phyloP scores from a whole-genome alignment of 1,284 basidiomycete species.

The Coniferiporia sulphurascens region DNA sequence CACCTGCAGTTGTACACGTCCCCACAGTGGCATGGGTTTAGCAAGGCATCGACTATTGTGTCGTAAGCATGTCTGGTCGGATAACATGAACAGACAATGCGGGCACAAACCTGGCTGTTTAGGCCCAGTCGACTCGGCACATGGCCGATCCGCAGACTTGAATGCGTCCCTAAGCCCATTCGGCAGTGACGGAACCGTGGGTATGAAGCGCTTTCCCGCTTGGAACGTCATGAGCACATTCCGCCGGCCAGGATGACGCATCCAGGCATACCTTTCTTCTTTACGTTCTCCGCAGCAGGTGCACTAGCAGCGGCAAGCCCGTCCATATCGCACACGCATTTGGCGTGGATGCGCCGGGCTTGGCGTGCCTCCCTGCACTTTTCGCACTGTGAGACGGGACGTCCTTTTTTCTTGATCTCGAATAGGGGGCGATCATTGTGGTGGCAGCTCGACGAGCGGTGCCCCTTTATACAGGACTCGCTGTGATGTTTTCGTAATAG shows the following conservation, averaged over 20 bases:
- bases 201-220: conserved; percentile 31
- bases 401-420: conserved; percentile 83
- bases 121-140: neutral
- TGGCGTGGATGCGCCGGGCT: conserved; percentile 68
- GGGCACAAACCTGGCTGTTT: conserved; percentile 4
- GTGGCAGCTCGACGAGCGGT: conserved; percentile 77
- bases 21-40: conserved; percentile 62
- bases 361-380: conserved; percentile 74
- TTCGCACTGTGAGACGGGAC: conserved; percentile 79
- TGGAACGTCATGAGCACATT: conserved; percentile 18
- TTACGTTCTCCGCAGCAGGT: conserved; percentile 31
- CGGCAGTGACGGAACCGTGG: conserved; percentile 48
- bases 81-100: neutral
- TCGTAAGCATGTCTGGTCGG: neutral
- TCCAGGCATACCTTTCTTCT: conserved; percentile 47
- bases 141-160: conserved; percentile 1
- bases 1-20: conserved; percentile 55
- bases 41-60: conserved; percentile 46
- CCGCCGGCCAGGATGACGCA: neutral
- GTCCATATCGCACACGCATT: conserved; percentile 54
- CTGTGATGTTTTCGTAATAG: conserved; percentile 32
- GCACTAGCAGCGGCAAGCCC: conserved; percentile 36
- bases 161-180: conserved; percentile 44
- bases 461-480: conserved; percentile 86
- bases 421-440: conserved; percentile 79